phyloP scores from a whole-genome alignment of 1,139 yeast genomes.

The Kluyveromyces marxianus region DNA sequence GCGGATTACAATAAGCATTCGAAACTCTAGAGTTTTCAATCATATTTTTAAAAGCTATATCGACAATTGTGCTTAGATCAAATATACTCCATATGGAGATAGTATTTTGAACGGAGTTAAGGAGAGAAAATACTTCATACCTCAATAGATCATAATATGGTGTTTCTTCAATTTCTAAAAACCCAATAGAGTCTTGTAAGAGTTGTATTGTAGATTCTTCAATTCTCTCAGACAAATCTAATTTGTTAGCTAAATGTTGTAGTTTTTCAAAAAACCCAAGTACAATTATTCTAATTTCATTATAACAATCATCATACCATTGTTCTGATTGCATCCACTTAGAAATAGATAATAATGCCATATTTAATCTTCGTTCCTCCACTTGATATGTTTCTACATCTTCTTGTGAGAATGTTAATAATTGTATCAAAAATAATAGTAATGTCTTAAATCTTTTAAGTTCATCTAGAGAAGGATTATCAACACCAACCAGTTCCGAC shows the following conservation, averaged over 20 bases:
- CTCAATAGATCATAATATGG: conserved; percentile 36
- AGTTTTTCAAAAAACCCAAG: conserved; percentile 39
- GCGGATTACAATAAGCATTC: background rate
- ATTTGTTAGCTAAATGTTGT: conserved; percentile 15
- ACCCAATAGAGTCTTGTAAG: conserved; percentile 44
- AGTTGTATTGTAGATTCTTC: conserved; percentile 28
- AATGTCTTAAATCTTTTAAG: background rate
- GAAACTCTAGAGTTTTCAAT: conserved; percentile 22
- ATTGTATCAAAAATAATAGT: background rate
- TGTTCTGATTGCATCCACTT: conserved; percentile 56
- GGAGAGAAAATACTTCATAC: conserved; percentile 38
- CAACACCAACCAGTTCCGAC: conserved; percentile 55
- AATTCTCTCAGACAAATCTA: conserved; percentile 6
- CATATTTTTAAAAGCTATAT: conserved; percentile 9
- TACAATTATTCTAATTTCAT: conserved; percentile 44
- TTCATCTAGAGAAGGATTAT: background rate
- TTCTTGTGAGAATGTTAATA: conserved; percentile 19
- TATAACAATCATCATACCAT: conserved; percentile 51
- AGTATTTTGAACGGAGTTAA: background rate
- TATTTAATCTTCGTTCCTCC: conserved; percentile 52
- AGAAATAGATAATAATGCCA: conserved; percentile 47
- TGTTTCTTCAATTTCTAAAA: conserved; percentile 37
- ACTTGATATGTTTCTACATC: conserved; percentile 29
- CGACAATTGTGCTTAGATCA: background rate
- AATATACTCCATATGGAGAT: background rate